These are phyloP conservation scores for Jamesozyma jinghongensis DNA, from an alignment of 805 yeast genomes.

Conservation along the genomic window DNA sequence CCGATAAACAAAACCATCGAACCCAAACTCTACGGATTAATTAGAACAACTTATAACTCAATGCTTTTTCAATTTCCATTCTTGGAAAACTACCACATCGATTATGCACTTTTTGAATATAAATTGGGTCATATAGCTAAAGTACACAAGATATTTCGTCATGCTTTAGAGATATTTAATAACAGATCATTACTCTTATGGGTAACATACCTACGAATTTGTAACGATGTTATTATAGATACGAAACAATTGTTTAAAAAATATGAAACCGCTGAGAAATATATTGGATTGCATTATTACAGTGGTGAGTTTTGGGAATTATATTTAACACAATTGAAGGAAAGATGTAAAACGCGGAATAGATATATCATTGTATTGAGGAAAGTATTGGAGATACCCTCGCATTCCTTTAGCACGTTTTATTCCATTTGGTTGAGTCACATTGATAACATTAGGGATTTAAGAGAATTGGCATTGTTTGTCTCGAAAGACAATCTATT, in stretches of 20 bases:
- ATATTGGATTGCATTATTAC: conserved; percentile 28
- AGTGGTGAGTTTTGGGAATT: conserved; percentile 31
- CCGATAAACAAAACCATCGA: conserved; percentile 24
- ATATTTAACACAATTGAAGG: conserved; percentile 22
- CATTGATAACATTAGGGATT: conserved; percentile 23
- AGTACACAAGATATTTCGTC: conserved; percentile 21
- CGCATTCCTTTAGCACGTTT: conserved; percentile 26
- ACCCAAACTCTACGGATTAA: conserved; percentile 12
- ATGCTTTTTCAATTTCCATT: conserved; percentile 25
- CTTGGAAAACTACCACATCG: conserved; percentile 29
- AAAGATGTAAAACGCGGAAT: conserved; percentile 15
- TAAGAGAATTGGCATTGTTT: conserved; percentile 18
- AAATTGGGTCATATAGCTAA: conserved; percentile 23
- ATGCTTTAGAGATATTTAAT: conserved; percentile 19
- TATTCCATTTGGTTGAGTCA: conserved; percentile 26
- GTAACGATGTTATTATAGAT: conserved; percentile 21
- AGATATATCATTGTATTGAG: conserved; percentile 23
- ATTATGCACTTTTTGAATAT: conserved; percentile 29
- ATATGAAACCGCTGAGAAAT: conserved; percentile 26
- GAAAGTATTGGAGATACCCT: conserved; percentile 26
- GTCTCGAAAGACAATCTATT: conserved; percentile 19
- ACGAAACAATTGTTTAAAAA: conserved; percentile 20
- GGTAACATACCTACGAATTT: conserved; percentile 24
- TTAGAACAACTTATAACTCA: conserved; percentile 23
- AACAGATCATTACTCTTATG: conserved; percentile 27